Base-by-base conservation (phyloP, 2,329 filamentous ascomycete genomes). In the Cladosporium sp. region DNA sequence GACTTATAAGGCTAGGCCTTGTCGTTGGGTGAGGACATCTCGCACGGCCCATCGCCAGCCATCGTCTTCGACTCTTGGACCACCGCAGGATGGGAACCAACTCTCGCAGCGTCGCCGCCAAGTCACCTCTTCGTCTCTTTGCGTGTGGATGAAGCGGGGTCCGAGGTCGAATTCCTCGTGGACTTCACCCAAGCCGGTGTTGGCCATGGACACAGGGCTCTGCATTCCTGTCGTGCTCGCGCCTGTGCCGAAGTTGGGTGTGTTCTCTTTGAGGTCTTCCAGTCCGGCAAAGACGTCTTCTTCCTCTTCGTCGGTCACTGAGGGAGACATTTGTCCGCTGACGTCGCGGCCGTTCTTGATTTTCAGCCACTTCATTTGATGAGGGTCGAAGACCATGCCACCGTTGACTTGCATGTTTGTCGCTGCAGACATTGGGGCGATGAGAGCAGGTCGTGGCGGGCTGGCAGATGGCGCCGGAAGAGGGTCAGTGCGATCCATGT, bases 91-190 rank as follows among this genome's bases (percentile, higher is more conserved):
- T 4, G 79, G 79, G 56, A 92, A 81, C 93, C 93, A 99, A 62
- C 82, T 84, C 65, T 88, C 85, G 59, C 92, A 92, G 71, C 91
- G 92, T 67, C 85, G 84, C 59, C 86, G 80, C 93, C 93, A 99
- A 54, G 88, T 80, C 42, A 89, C 85, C 71, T 99, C 93, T 70
- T 99, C 93, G 63, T 92, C 89, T 53, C 88, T 80, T 65, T 97
- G 92, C 56, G 91, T 79, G 61, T 85, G 80, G 56, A 97, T 85
- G 65, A 97, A 99, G 68, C 95, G 89, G 3, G 92, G 93, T 0
- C 93, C 93, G 50, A 99, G 89, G 65, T 99, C 93, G 62, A 99
- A 99, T 67, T 99, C 93, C 70, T 99, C 93, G 47, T 89, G 89
- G 11, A 96, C 88, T 22, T 68, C 66, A 18, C 64, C 64, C 6